Conservation (phyloP, 805 yeast genomes). For the Kluyveromyces dobzhanskii region DNA sequence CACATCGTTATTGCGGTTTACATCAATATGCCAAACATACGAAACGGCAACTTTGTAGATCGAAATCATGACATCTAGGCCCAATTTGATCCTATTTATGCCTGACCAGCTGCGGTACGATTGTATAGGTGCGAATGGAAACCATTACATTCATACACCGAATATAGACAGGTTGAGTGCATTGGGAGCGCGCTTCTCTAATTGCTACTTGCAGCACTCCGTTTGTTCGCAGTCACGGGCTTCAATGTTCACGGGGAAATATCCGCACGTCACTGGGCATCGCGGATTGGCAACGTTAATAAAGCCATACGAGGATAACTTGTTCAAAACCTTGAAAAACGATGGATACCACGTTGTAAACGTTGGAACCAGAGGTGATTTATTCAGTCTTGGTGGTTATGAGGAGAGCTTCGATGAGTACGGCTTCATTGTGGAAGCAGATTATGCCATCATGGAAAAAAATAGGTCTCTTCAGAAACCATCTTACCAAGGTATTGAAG, state of each 20-base stretch:
- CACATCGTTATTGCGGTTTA: too few species aligned
- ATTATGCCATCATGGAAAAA: not conserved
- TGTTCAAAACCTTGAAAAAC: constrained; percentile 10
- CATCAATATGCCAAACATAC: not conserved
- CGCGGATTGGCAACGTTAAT: constrained; percentile 8
- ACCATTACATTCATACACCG: constrained; percentile 9
- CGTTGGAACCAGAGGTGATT: constrained; percentile 9
- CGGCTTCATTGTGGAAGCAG: constrained; percentile 11
- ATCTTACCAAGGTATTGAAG: too few species aligned
- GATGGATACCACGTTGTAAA: constrained; percentile 11
- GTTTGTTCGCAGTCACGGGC: constrained; percentile 13
- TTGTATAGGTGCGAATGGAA: constrained; percentile 12
- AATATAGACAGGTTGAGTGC: constrained; percentile 11
- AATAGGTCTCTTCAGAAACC: not conserved
- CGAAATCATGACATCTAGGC: not conserved
- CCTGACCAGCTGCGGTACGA: constrained; percentile 15
- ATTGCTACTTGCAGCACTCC: constrained; percentile 11
- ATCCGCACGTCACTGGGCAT: constrained; percentile 12
- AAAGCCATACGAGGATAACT: constrained; percentile 11
- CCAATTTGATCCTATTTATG: constrained; percentile 13
- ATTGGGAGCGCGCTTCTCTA: constrained; percentile 10
- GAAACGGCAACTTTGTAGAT: not conserved
- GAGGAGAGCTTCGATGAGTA: constrained; percentile 12
- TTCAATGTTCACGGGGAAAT: constrained; percentile 12
- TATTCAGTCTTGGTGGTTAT: constrained; percentile 9